phyloP scores from a whole-genome alignment of 345 rosid species.

The Rhodomyrtus tomentosa region DNA sequence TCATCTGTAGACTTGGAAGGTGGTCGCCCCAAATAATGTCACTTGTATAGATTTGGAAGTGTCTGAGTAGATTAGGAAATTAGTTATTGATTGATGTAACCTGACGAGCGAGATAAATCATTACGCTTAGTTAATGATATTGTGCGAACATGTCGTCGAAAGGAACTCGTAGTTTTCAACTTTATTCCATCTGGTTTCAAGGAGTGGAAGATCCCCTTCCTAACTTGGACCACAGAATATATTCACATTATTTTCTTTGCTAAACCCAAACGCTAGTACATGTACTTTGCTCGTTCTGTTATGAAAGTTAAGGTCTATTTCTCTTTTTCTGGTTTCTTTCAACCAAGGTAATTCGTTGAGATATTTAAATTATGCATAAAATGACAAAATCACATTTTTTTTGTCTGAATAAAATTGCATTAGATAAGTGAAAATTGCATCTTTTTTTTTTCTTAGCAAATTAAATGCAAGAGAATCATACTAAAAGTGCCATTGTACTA shows the following conservation, averaged over 20 bases:
- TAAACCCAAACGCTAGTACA: background rate
- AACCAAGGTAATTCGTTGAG: background rate
- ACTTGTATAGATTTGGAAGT: background rate
- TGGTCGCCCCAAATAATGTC: background rate
- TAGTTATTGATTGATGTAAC: background rate
- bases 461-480: too few species aligned
- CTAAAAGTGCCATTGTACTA: too few species aligned
- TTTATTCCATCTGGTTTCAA: background rate
- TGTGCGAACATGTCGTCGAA: background rate
- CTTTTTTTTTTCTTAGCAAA: background rate
- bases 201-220: background rate
- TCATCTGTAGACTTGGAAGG: background rate
- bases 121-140: background rate
- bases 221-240: background rate
- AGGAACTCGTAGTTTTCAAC: background rate
- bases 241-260: background rate
- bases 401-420: background rate
- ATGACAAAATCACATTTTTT: too few species aligned
- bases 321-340: background rate
- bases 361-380: background rate
- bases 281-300: background rate
- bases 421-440: background rate
- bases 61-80: background rate
- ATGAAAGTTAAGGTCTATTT: background rate
- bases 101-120: background rate